Evolutionary conservation across 2,329 filamentous ascomycete species (phyloP).

Genomic region (Rasamsonia emersonii): DNA sequence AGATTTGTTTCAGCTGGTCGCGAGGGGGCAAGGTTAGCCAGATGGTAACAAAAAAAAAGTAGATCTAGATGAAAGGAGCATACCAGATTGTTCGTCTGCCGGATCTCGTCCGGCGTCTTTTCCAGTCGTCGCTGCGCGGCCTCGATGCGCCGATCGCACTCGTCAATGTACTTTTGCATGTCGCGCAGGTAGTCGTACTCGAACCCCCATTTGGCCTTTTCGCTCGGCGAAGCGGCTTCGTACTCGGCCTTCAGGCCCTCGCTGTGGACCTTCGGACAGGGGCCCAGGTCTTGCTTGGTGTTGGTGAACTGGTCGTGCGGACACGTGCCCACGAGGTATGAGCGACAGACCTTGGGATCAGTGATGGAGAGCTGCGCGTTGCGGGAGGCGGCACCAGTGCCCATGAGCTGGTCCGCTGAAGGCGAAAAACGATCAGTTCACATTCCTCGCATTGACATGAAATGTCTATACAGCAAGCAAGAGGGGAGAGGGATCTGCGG

Average conservation of each 20-base stretch:
- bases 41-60: background rate
- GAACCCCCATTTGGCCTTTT: slow-evolving; percentile 74
- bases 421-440: slow-evolving; percentile 13
- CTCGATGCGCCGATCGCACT: slow-evolving; percentile 92
- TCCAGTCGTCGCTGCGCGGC: slow-evolving; percentile 80
- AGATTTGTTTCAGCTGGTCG: slow-evolving; percentile 67
- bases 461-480: background rate
- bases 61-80: background rate
- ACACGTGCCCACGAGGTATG: slow-evolving; percentile 86
- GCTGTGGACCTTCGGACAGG: slow-evolving; percentile 79
- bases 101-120: slow-evolving; percentile 96
- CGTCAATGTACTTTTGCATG: slow-evolving; percentile 92
- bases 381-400: slow-evolving; percentile 62
- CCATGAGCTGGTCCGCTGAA: slow-evolving; percentile 61
- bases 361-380: slow-evolving; percentile 77
- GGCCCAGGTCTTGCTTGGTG: slow-evolving; percentile 93
- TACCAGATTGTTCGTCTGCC: slow-evolving; percentile 80
- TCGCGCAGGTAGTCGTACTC: slow-evolving; percentile 96
- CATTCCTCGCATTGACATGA: too few species aligned
- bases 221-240: slow-evolving; percentile 60
- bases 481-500: background rate
- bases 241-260: slow-evolving; percentile 87
- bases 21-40: background rate
- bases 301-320: slow-evolving; percentile 99
- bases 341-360: slow-evolving; percentile 89